phyloP scores from a whole-genome alignment of 176 grass and related monocot genomes.

The Oryza brachyantha region DNA sequence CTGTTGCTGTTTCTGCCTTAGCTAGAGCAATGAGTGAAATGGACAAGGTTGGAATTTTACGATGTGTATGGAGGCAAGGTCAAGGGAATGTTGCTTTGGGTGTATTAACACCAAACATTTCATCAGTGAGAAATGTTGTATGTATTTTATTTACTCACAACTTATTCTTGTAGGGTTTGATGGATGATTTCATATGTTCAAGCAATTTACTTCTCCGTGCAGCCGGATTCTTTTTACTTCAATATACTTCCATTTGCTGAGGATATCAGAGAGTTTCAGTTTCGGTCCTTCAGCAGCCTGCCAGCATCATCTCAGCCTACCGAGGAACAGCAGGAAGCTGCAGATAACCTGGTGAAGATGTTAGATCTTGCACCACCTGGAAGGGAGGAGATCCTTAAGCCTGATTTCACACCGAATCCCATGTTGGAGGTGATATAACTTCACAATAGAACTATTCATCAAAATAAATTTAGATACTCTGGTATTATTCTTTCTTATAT shows the following conservation, averaged over 20 bases:
- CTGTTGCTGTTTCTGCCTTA: slow-evolving; percentile 65
- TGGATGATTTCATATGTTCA: slow-evolving; percentile 22
- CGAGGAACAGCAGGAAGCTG: slow-evolving; percentile 76
- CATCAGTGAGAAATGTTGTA: slow-evolving; percentile 73
- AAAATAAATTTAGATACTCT: slow-evolving; percentile 39
- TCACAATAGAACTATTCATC: slow-evolving; percentile 6
- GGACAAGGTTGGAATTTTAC: slow-evolving; percentile 77
- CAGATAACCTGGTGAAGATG: slow-evolving; percentile 87
- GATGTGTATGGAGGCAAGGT: slow-evolving; percentile 82
- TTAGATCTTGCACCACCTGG: slow-evolving; percentile 75
- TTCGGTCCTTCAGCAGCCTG: slow-evolving; percentile 68
- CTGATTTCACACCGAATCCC: slow-evolving; percentile 90
- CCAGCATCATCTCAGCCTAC: slow-evolving; percentile 63
- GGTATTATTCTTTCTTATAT: slow-evolving; percentile 18
- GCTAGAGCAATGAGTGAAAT: slow-evolving; percentile 81
- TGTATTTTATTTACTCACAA: slow-evolving; percentile 17
- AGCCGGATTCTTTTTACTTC: slow-evolving; percentile 95
- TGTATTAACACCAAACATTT: slow-evolving; percentile 83
- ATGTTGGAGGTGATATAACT: slow-evolving; percentile 59
- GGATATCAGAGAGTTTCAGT: slow-evolving; percentile 85
- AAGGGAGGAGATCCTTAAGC: slow-evolving; percentile 68
- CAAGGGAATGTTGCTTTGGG: slow-evolving; percentile 83
- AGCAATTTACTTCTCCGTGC: slow-evolving; percentile 28
- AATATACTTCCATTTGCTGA: slow-evolving; percentile 93
- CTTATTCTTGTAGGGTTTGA: background rate